A percentile compares a stretch with the other conserved stretches of the same genome.
Conservation (phyloP, 129 eudicot genomes). For the Sambucus nigra region DNA sequence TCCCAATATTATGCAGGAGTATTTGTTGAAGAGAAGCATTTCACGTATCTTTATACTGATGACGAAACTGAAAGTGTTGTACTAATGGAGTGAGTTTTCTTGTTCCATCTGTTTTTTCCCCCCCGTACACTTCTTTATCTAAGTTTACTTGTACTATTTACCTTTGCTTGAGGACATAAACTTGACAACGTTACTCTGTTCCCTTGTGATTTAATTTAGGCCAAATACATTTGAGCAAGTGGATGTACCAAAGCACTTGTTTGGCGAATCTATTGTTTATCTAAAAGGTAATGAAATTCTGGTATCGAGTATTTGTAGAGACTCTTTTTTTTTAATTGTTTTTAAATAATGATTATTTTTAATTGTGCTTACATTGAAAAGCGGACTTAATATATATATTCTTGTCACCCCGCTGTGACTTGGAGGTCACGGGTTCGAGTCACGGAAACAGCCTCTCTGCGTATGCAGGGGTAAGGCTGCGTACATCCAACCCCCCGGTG, state of each 20-base stretch:
- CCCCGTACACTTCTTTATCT: not conserved
- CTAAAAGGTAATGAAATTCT: conserved; percentile 56
- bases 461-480: no score
- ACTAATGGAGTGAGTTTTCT: conserved; percentile 64
- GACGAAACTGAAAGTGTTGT: conserved; percentile 65
- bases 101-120: not conserved
- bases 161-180: not conserved
- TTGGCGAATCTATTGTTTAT: conserved; percentile 63
- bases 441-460: no score
- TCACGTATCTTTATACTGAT: conserved; percentile 69
- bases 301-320: not conserved
- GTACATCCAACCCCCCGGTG: no score
- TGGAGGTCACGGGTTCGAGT: no score
- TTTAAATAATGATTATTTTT: no score
- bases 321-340: no score
- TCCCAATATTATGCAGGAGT: conserved; percentile 44
- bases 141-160: not conserved
- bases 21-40: conserved; percentile 57
- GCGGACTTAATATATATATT: no score
- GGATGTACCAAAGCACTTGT: conserved; percentile 72
- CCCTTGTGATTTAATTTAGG: conserved; percentile 25
- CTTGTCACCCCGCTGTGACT: no score
- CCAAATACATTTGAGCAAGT: conserved; percentile 61
- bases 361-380: not conserved
- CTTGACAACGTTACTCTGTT: conserved; percentile 3